A percentile compares a stretch with the other conserved stretches of the same genome.
These are phyloP conservation scores for Pleurotus cornucopiae DNA, from an alignment of 768 basidiomycete genomes.

Conservation along the genomic window DNA sequence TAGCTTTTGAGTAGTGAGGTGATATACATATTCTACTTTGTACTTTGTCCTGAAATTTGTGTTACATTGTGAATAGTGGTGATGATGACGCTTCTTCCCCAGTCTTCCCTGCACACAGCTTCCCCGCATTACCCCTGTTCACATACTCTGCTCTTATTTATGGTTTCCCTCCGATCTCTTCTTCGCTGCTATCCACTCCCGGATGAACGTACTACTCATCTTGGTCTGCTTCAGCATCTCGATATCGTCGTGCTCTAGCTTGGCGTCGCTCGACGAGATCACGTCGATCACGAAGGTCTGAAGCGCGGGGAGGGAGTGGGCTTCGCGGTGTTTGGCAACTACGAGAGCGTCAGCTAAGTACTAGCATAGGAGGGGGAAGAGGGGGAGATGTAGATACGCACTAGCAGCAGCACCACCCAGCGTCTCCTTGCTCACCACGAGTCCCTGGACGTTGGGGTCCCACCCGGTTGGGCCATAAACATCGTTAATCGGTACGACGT, in stretches of 20 bases:
- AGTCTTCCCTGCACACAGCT: neutral
- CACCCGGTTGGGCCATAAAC: constrained; percentile 89
- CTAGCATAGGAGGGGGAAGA: no score
- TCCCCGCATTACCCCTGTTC: no score
- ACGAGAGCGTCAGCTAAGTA: neutral
- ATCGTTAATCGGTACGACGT: constrained; percentile 75
- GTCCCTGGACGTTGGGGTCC: constrained; percentile 85
- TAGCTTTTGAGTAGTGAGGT: no score
- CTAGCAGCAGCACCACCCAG: constrained; percentile 68
- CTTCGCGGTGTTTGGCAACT: constrained; percentile 66
- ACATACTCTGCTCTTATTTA: constrained; percentile 19
- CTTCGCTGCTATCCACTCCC: constrained; percentile 72
- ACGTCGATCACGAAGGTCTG: constrained; percentile 82
- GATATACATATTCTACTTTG: no score
- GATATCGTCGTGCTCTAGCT: constrained; percentile 61
- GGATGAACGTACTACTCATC: constrained; percentile 92
- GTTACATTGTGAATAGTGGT: neutral
- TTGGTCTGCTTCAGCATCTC: constrained; percentile 73
- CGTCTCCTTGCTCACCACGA: constrained; percentile 92
- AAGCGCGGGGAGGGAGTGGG: constrained; percentile 54
- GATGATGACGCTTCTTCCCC: neutral
- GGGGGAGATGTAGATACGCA: constrained; percentile 32
- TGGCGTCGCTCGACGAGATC: constrained; percentile 64
- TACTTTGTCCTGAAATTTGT: no score
- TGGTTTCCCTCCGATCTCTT: constrained; percentile 3